Conservation (phyloP, 192 early-diverging fungal species). For the Chytriomyces sp. region DNA sequence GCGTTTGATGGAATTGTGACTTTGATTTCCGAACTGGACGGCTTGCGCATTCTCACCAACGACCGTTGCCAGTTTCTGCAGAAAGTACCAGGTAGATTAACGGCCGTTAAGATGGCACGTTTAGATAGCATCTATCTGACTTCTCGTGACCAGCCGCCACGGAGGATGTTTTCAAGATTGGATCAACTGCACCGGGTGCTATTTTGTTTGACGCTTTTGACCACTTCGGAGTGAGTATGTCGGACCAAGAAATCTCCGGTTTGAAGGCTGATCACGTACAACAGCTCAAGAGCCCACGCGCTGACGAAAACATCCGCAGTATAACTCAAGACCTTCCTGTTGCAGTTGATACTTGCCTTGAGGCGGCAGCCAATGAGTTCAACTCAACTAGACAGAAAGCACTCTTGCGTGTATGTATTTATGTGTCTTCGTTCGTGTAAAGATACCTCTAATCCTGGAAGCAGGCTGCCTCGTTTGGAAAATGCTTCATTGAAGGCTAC, state of each 20-base stretch:
- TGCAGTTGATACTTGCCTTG: conserved; percentile 90
- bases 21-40: conserved; percentile 89
- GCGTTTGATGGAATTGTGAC: conserved; percentile 76
- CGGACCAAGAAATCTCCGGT: too few species aligned
- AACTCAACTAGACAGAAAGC: conserved; percentile 73
- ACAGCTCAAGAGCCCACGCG: conserved; percentile 72
- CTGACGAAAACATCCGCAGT: conserved; percentile 93
- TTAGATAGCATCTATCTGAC: too few species aligned
- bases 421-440: neutral
- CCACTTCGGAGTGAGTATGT: conserved; percentile 55
- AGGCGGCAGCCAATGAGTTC: conserved; percentile 89
- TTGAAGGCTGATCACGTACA: neutral
- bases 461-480: conserved; percentile 91
- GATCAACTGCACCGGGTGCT: conserved; percentile 90
- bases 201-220: conserved; percentile 74
- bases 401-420: conserved; percentile 64
- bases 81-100: conserved; percentile 75
- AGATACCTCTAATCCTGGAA: conserved; percentile 2
- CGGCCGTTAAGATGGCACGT: too few species aligned
- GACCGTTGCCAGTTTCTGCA: conserved; percentile 84
- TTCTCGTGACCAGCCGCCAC: conserved; percentile 63
- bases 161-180: conserved; percentile 89
- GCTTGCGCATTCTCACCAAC: conserved; percentile 83
- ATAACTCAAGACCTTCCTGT: conserved; percentile 77
- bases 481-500: conserved; percentile 86